Conservation (phyloP, 192 early-diverging fungal species). For the Phlyctochytrium arcticum region DNA sequence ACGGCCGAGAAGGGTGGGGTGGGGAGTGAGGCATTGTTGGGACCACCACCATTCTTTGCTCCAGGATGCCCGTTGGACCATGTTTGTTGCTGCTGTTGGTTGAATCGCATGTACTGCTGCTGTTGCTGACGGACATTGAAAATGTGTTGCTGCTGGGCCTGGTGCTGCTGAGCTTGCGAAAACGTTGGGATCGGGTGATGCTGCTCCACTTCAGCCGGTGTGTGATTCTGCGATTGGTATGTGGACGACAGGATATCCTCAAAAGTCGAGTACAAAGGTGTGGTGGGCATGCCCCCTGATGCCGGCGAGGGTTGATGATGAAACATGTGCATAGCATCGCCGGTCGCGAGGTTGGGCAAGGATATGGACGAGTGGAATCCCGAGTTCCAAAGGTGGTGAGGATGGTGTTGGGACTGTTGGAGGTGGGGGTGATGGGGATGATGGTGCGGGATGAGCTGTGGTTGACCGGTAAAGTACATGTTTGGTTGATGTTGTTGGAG, state of each 20-base stretch:
- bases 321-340: neutral
- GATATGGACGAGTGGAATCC: no score
- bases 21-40: slow-evolving; percentile 8
- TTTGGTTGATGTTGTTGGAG: neutral
- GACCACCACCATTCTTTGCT: no score
- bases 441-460: neutral
- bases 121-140: neutral
- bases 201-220: neutral
- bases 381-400: no score
- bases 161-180: neutral
- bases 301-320: slow-evolving; percentile 18
- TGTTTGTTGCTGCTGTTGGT: no score
- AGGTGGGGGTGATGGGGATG: slow-evolving; percentile 6
- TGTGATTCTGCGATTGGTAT: neutral
- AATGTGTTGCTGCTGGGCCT: neutral
- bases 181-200: neutral
- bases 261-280: slow-evolving; percentile 12
- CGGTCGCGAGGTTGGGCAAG: neutral
- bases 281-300: slow-evolving; percentile 10
- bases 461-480: no score
- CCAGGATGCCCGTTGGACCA: no score
- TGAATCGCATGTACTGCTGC: no score
- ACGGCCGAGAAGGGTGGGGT: slow-evolving; percentile 23
- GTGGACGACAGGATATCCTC: slow-evolving; percentile 14
- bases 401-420: slow-evolving; percentile 1